Percentiles rank a stretch among this genome's conserved stretches.
phyloP scores from a whole-genome alignment of 257 asterid species.

The Marsdenia floribunda region DNA sequence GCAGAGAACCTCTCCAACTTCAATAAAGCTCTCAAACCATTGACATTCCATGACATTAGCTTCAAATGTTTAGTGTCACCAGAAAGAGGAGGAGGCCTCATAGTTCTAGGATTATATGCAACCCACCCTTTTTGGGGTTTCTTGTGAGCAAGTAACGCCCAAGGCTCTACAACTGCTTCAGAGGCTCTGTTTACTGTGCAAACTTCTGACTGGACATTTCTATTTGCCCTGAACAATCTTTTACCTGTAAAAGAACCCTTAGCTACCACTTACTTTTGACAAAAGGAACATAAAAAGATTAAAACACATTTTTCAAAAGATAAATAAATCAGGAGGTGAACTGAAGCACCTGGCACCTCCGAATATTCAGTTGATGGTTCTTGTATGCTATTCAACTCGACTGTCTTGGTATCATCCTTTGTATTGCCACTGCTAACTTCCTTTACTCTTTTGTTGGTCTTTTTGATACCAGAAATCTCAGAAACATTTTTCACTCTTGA shows the following conservation, averaged over 20 bases:
- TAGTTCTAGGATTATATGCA: conserved; percentile 74
- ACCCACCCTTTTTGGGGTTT: conserved; percentile 85
- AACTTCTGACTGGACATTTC: conserved; percentile 35
- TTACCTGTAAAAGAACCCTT: conserved; percentile 30
- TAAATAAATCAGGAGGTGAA: conserved; percentile 3
- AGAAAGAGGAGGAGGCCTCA: conserved; percentile 75
- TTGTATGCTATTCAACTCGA: conserved; percentile 23
- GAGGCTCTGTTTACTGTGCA: conserved; percentile 26
- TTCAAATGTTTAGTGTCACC: conserved; percentile 52
- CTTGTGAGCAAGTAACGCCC: conserved; percentile 89
- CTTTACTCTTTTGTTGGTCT: conserved; percentile 34
- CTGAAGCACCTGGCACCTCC: conserved; percentile 46
- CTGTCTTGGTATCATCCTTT: conserved; percentile 18
- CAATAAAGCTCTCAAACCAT: conserved; percentile 84
- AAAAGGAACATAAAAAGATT: conserved; percentile 9
- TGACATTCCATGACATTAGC: conserved; percentile 94
- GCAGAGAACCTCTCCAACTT: conserved; percentile 60
- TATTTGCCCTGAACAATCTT: conserved; percentile 35
- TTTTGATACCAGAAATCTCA: conserved; percentile 29
- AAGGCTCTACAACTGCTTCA: conserved; percentile 55
- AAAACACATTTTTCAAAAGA: conserved; percentile 3
- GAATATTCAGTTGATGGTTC: conserved; percentile 34
- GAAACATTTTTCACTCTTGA: conserved; percentile 13
- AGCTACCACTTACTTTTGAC: conserved; percentile 9
- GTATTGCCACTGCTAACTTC: conserved; percentile 23